phyloP scores from a whole-genome alignment of 305 asterid species.

The Lippia alba region DNA sequence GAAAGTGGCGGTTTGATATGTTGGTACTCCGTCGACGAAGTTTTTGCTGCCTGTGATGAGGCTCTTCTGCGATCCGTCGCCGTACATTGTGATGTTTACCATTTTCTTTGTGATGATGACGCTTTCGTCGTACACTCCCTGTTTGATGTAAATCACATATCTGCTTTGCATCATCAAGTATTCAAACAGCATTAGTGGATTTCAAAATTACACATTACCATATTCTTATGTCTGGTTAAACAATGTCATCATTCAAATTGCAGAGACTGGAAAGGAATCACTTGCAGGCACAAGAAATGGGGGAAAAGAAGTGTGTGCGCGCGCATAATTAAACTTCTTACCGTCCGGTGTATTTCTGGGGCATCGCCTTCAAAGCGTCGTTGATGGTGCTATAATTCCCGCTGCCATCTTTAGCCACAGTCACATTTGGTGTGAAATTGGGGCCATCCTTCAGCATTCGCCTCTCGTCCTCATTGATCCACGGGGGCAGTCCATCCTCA shows the following conservation, averaged over 20 bases:
- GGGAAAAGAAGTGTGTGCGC: too few species aligned
- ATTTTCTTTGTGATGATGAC: slow-evolving; percentile 65
- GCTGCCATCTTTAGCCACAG: slow-evolving; percentile 77
- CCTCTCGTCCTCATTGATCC: slow-evolving; percentile 56
- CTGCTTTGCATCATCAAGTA: slow-evolving; percentile 61
- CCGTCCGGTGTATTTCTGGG: slow-evolving; percentile 64
- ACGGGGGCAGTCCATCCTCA: slow-evolving; percentile 38
- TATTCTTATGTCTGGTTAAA: too few species aligned
- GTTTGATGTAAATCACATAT: slow-evolving; percentile 70
- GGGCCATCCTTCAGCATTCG: slow-evolving; percentile 56
- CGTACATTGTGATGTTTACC: slow-evolving; percentile 79
- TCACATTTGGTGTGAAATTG: slow-evolving; percentile 51
- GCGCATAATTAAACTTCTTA: slow-evolving; percentile 13
- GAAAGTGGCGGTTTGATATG: slow-evolving; percentile 79
- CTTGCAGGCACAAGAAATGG: too few species aligned
- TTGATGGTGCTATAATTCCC: slow-evolving; percentile 64
- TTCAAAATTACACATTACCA: neutral
- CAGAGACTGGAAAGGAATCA: too few species aligned
- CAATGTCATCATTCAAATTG: too few species aligned
- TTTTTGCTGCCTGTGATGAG: slow-evolving; percentile 74
- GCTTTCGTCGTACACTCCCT: slow-evolving; percentile 72
- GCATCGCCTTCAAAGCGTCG: slow-evolving; percentile 72
- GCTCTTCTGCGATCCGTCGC: slow-evolving; percentile 93
- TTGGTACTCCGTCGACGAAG: slow-evolving; percentile 70
- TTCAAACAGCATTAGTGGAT: neutral